Conservation (phyloP, 2,329 filamentous ascomycete species). For the Verticillium isaacii region DNA sequence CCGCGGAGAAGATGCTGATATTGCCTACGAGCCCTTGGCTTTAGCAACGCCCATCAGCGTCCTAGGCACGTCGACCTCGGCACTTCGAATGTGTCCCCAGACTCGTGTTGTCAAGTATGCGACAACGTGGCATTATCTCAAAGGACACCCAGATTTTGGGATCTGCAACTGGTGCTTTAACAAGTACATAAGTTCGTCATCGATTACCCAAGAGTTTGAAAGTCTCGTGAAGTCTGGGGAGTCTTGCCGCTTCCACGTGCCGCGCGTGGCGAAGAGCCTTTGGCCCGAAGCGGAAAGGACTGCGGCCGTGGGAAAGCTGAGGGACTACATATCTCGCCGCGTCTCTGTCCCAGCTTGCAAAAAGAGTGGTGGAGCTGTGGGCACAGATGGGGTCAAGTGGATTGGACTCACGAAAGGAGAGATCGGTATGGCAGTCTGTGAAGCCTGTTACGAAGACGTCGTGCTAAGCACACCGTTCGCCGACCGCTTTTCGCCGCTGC, state of each 20-base stretch:
- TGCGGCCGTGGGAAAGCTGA: conserved; percentile 17
- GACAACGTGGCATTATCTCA: conserved; percentile 25
- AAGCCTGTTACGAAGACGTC: conserved; percentile 11
- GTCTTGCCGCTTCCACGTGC: conserved; percentile 22
- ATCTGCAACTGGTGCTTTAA: conserved; percentile 37
- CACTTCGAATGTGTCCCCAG: conserved; percentile 18
- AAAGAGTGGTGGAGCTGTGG: conserved; percentile 13
- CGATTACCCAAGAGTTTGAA: conserved; percentile 23
- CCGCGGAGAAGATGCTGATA: neutral
- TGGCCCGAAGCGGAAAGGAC: conserved; percentile 24
- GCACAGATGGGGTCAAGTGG: conserved; percentile 24
- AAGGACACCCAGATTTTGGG: conserved; percentile 21
- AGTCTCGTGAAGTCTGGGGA: conserved; percentile 15
- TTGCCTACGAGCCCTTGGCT: neutral
- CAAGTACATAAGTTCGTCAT: conserved; percentile 26
- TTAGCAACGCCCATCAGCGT: neutral
- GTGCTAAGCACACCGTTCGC: conserved; percentile 7
- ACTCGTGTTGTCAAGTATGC: conserved; percentile 20
- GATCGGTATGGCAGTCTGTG: conserved; percentile 7
- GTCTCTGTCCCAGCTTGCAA: conserved; percentile 22
- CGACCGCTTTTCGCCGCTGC: conserved; percentile 5
- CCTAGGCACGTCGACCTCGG: neutral
- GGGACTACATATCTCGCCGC: conserved; percentile 22
- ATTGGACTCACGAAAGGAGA: neutral
- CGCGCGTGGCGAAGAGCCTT: conserved; percentile 27